These are phyloP conservation scores for Medicago ruthenica DNA, from an alignment of 306 rosid species.

Conservation along the genomic window DNA sequence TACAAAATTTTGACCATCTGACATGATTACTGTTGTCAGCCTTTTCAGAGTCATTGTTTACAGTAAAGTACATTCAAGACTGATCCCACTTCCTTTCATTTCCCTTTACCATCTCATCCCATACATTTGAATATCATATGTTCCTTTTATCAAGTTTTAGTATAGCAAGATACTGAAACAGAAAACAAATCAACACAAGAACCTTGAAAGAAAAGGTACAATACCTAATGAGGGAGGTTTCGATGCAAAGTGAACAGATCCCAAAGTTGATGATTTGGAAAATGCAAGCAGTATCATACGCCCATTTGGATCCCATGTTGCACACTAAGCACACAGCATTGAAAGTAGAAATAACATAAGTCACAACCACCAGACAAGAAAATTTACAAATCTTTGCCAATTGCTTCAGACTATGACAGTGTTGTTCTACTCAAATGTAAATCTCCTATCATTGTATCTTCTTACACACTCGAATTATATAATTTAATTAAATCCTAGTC, in stretches of 20 bases:
- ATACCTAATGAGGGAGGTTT: constrained; percentile 95
- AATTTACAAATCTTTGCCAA: constrained; percentile 10
- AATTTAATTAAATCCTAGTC: not conserved
- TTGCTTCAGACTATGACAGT: constrained; percentile 6
- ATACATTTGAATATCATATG: constrained; percentile 20
- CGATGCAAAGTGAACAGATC: constrained; percentile 93
- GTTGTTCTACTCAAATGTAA: not conserved
- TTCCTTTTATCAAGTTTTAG: constrained; percentile 14
- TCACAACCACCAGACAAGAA: constrained; percentile 19
- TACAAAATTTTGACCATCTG: not conserved
- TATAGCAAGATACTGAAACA: constrained; percentile 23
- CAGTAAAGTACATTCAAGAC: constrained; percentile 6
- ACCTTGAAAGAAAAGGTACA: constrained; percentile 30
- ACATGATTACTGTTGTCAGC: not conserved
- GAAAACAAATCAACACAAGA: constrained; percentile 38
- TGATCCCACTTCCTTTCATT: constrained; percentile 7
- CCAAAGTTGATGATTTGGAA: constrained; percentile 84
- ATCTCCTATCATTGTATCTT: not conserved
- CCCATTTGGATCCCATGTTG: constrained; percentile 97
- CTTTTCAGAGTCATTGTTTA: constrained; percentile 14
- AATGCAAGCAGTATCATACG: constrained; percentile 88
- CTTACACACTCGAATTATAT: not conserved
- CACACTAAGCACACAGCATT: constrained; percentile 68
- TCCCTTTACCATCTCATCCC: constrained; percentile 20
- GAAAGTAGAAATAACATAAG: constrained; percentile 20